Base-by-base conservation (phyloP, 768 basidiomycete genomes). In the Rickenella mellea region DNA sequence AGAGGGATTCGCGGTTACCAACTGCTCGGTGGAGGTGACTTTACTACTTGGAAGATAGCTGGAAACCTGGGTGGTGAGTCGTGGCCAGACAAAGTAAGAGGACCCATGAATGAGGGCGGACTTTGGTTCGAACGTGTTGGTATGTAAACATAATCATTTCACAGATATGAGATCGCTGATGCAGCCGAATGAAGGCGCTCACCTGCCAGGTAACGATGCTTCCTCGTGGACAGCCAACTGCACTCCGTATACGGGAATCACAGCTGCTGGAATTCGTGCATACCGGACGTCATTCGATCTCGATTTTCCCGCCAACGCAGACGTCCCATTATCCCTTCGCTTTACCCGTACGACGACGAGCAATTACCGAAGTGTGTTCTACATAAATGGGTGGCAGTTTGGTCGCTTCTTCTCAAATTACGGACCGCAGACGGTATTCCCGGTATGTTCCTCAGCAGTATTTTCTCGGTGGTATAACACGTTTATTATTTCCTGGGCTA, bases 1-100 rank as follows among this genome's bases (percentile, higher is more conserved):
- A 77, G 87, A 15, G 88, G 87, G 2, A 69, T 91, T 27, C 74
- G 84, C 8, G 85, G 86, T 8, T 89, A 85, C 65, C 55, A 69
- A 51, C 45, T 59, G 2, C 68, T 90, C 15, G 68, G 76, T 42
- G 58, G 62, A 2, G 83, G 83, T 3, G 63, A 64, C 25, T 57
- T 84, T 40, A 64, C 63, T 7, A 58, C 61, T 14, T 85, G 82
- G 82, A 82, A 74, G 46, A 78, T 85, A 1, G 82, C 84, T 60
- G 82, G 83, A 12, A 84, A 84, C 55, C 57, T 79, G 1, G 82
- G 82, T 14, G 83, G 82, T 8, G 20, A n/a, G 46, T 89, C 85
- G 40, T 90, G 70, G 62, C 78, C 73, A 0, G 88, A 91, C 59
- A 82, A 78, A 60, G 67, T 69, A 12, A 71, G 83, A 49, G 78